Conservation (phyloP, 2,329 filamentous ascomycete species). For the Diaporthe sp. region DNA sequence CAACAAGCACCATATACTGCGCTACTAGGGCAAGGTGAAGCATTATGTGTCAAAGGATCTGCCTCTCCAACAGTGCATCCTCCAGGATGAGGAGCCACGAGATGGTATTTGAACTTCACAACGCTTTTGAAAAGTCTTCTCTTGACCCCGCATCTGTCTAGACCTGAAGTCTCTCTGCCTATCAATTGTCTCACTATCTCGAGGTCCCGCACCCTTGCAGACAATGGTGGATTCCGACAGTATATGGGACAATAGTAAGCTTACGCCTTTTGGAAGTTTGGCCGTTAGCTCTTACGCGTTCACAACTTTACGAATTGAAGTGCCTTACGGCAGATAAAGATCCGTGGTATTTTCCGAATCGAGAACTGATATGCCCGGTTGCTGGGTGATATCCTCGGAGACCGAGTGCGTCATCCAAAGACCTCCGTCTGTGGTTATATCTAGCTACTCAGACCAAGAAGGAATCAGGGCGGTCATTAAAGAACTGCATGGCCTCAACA, state of each 20-base stretch:
- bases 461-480: background rate
- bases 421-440: background rate
- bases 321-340: background rate
- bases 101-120: background rate
- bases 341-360: no score
- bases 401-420: background rate
- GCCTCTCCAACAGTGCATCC: background rate
- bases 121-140: background rate
- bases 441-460: background rate
- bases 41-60: background rate
- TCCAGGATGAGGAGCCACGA: background rate
- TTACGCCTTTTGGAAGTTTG: background rate
- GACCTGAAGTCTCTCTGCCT: background rate
- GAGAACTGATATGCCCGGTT: no score
- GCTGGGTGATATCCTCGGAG: background rate
- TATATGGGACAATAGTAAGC: background rate
- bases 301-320: background rate
- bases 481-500: background rate
- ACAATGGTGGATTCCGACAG: background rate
- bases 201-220: background rate
- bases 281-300: background rate
- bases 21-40: background rate
- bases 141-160: background rate
- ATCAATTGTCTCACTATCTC: background rate
- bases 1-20: background rate